Conservation (phyloP, 2,329 filamentous ascomycete genomes). For the Cladosporium sp. region DNA sequence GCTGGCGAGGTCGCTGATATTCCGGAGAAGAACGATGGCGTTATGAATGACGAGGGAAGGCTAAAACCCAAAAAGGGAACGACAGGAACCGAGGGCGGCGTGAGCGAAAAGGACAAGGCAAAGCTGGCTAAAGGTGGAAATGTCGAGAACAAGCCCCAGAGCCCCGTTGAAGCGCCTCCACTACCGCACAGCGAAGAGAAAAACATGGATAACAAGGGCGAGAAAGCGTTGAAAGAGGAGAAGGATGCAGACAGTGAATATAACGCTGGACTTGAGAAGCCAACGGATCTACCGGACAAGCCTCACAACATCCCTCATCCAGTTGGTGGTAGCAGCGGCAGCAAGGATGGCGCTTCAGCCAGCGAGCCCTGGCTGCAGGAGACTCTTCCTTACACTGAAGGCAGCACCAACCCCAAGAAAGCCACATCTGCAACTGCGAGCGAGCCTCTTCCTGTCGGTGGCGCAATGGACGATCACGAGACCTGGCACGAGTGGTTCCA, state of each 20-base stretch:
- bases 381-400: conserved; percentile 37
- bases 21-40: conserved; percentile 64
- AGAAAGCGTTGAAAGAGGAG: conserved; percentile 29
- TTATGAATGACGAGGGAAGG: conserved; percentile 87
- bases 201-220: conserved; percentile 46
- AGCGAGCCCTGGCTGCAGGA: conserved; percentile 29
- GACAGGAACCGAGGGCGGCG: conserved; percentile 82
- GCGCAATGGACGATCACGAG: conserved; percentile 16
- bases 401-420: conserved; percentile 27
- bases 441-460: conserved; percentile 16
- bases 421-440: conserved; percentile 25
- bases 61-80: conserved; percentile 76
- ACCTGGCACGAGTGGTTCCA: conserved; percentile 52
- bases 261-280: conserved; percentile 36
- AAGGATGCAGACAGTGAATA: conserved; percentile 35
- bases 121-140: conserved; percentile 63
- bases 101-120: conserved; percentile 80
- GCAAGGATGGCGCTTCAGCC: background rate
- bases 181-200: conserved; percentile 76
- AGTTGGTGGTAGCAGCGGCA: conserved; percentile 22
- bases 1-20: conserved; percentile 48
- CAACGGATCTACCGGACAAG: conserved; percentile 68
- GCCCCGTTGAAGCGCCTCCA: conserved; percentile 80
- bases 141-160: conserved; percentile 69
- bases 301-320: conserved; percentile 71